Percentiles rank a stretch among this genome's conserved stretches.
These are phyloP conservation scores for Fistulifera solaris DNA, from an alignment of 108 stramenopile species.

Conservation along the genomic window DNA sequence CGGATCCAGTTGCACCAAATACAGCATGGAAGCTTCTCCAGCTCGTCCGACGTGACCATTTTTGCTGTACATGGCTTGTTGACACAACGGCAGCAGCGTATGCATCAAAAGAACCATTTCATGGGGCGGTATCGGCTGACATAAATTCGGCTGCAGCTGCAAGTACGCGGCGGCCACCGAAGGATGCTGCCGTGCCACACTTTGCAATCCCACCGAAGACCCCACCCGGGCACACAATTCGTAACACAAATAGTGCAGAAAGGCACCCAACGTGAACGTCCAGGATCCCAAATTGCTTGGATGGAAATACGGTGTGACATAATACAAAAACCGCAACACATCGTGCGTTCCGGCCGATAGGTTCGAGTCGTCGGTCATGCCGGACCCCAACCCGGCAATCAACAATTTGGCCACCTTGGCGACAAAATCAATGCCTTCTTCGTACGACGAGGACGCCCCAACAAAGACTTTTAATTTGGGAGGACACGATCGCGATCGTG, in stretches of 20 bases:
- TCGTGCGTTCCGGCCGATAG: constrained; percentile 65
- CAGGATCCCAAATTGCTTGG: constrained; percentile 83
- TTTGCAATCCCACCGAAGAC: constrained; percentile 46
- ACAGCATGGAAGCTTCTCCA: constrained; percentile 75
- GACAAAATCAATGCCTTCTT: constrained; percentile 83
- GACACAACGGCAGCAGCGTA: constrained; percentile 68
- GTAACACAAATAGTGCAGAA: constrained; percentile 79
- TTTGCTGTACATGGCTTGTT: constrained; percentile 80
- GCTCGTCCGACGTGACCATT: constrained; percentile 74
- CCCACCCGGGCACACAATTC: constrained; percentile 68
- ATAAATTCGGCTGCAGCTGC: constrained; percentile 15
- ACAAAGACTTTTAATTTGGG: constrained; percentile 63
- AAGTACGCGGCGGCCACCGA: constrained; percentile 25
- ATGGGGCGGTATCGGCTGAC: constrained; percentile 28
- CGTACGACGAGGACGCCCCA: constrained; percentile 52
- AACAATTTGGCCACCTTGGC: constrained; percentile 70
- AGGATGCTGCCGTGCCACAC: constrained; percentile 31
- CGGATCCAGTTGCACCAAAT: constrained; percentile 74
- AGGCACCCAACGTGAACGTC: constrained; percentile 81
- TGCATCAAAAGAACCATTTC: constrained; percentile 74
- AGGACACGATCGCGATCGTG: constrained; percentile 55
- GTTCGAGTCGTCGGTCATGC: neutral
- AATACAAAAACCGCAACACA: constrained; percentile 65
- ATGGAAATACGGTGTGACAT: constrained; percentile 83
- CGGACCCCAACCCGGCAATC: constrained; percentile 57